phyloP scores from a whole-genome alignment of 164 flowering plant species.

The Stephania japonica region DNA sequence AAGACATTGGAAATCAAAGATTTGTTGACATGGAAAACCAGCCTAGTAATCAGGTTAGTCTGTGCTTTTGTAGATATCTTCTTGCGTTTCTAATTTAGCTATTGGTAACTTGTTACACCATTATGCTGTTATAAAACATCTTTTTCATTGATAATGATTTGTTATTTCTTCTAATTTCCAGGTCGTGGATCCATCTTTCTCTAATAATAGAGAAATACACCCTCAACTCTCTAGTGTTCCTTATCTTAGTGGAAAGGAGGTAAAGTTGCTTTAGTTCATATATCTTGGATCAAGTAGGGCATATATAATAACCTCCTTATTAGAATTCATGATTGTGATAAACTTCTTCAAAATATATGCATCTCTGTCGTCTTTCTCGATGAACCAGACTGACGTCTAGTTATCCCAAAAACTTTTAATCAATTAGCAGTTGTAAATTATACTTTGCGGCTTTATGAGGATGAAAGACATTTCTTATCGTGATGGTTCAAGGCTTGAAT shows the following conservation, averaged over 20 bases:
- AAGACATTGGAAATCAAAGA: slow-evolving; percentile 77
- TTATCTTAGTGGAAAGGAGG: slow-evolving; percentile 35
- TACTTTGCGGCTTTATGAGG: too few relatives aligned
- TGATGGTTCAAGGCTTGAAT: too few relatives aligned
- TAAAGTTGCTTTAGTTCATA: slow-evolving; percentile 5
- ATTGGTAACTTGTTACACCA: neutral
- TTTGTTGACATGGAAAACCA: slow-evolving; percentile 54
- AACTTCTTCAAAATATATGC: neutral
- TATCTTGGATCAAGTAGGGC: neutral
- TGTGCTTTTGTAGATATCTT: slow-evolving; percentile 8
- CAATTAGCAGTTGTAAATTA: too few relatives aligned
- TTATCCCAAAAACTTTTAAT: neutral
- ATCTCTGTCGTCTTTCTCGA: neutral
- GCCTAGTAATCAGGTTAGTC: slow-evolving; percentile 80
- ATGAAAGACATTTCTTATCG: too few relatives aligned
- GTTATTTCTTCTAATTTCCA: slow-evolving; percentile 16
- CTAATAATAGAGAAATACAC: slow-evolving; percentile 28
- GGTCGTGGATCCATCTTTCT: slow-evolving; percentile 25
- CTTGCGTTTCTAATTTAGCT: neutral
- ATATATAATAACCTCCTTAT: neutral
- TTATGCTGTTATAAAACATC: slow-evolving; percentile 1
- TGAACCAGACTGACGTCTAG: neutral
- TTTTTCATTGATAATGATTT: slow-evolving; percentile 1
- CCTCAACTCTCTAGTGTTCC: slow-evolving; percentile 27
- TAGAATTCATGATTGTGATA: neutral